phyloP scores from a whole-genome alignment of 139 green algal species.

The Tetradesmus obliquus region DNA sequence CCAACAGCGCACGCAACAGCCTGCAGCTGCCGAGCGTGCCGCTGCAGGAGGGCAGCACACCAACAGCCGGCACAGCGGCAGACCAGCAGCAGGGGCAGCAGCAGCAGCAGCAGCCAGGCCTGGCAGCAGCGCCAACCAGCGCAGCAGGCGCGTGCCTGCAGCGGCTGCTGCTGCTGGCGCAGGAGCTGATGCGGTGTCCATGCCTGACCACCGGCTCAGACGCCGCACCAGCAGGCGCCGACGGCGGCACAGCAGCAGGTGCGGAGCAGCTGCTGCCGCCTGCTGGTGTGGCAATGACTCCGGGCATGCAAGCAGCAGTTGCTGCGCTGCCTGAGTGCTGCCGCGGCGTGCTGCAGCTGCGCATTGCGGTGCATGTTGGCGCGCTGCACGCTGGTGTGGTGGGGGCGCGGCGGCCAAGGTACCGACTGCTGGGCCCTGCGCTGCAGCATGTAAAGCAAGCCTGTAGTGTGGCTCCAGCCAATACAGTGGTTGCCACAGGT shows the following conservation, averaged over 20 bases:
- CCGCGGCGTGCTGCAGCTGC: constrained; percentile 8
- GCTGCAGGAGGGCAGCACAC: background rate
- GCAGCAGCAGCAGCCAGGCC: background rate
- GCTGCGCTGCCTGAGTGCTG: background rate
- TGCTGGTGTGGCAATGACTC: background rate
- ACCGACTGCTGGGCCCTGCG: constrained; percentile 33
- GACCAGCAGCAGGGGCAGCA: background rate
- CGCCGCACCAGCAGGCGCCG: background rate
- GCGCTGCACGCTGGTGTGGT: constrained; percentile 33
- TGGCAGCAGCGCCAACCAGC: background rate
- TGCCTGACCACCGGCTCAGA: background rate
- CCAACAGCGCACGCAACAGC: constrained; percentile 23
- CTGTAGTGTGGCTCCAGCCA: background rate
- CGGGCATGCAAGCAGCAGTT: background rate
- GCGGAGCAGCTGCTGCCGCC: background rate
- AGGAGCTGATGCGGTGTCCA: background rate
- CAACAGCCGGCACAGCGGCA: background rate
- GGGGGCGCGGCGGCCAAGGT: constrained; percentile 21
- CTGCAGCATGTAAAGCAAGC: constrained; percentile 12
- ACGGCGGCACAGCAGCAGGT: background rate
- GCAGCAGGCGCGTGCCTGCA: background rate
- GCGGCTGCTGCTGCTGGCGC: background rate
- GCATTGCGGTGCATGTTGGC: constrained; percentile 28
- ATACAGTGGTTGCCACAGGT: constrained; percentile 21
- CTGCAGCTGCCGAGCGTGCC: background rate